Percentiles rank a stretch among this genome's conserved stretches.
Conservation (phyloP, 164 flowering plant genomes). For the Taxillus chinensis region DNA sequence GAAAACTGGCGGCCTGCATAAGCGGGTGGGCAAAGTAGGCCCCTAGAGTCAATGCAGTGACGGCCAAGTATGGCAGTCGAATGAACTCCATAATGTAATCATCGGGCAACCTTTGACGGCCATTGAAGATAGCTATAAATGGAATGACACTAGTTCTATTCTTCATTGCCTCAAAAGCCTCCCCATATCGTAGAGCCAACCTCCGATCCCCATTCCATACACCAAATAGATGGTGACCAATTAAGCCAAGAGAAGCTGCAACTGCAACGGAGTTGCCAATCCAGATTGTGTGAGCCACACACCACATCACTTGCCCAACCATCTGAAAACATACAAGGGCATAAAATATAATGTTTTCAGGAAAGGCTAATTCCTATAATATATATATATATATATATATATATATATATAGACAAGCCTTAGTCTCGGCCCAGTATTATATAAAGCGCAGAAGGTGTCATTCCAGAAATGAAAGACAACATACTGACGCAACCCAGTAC, state of each 20-base stretch:
- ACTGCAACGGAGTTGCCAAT: conserved; percentile 83
- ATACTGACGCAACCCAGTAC: too few relatives aligned
- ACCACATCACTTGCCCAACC: conserved; percentile 98
- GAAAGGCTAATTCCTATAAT: too few relatives aligned
- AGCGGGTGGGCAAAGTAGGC: conserved; percentile 83
- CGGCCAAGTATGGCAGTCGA: conserved; percentile 61
- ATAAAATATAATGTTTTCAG: too few relatives aligned
- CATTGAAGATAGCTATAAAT: conserved; percentile 89
- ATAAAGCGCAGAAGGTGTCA: too few relatives aligned
- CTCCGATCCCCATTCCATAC: conserved; percentile 97
- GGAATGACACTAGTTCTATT: conserved; percentile 78
- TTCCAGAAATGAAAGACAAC: too few relatives aligned
- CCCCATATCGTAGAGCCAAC: conserved; percentile 58
- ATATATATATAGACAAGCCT: too few relatives aligned
- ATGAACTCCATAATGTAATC: conserved; percentile 79
- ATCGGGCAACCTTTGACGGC: conserved; percentile 80
- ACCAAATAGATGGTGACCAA: conserved; percentile 90
- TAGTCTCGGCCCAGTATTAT: too few relatives aligned
- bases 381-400: too few relatives aligned
- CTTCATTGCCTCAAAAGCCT: conserved; percentile 70
- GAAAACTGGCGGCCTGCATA: conserved; percentile 74
- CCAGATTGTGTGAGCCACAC: conserved; percentile 91
- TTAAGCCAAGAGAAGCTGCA: conserved; percentile 87
- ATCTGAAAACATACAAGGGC: conserved; percentile 29
- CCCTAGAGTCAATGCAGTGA: conserved; percentile 66